phyloP scores from a whole-genome alignment of 1,284 basidiomycete genomes.

The Coriolopsis trogii region DNA sequence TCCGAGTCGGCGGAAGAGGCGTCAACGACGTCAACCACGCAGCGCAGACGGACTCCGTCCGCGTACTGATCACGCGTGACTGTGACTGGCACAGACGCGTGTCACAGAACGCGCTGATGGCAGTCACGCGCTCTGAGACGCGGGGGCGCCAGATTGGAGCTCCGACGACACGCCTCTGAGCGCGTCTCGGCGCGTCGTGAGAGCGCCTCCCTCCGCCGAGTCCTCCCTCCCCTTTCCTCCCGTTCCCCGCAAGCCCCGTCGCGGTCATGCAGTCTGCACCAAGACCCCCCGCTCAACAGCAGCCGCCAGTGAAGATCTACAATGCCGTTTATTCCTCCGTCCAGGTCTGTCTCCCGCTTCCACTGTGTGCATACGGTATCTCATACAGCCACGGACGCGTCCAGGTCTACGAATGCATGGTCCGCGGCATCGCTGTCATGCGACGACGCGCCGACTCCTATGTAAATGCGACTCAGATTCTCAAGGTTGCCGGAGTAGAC shows the following conservation, averaged over 20 bases:
- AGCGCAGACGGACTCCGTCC: constrained; percentile 1
- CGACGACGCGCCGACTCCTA: constrained; percentile 91
- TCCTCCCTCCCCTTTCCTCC: constrained; percentile 11
- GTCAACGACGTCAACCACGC: constrained; percentile 15
- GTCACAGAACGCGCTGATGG: too few species aligned
- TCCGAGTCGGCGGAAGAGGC: constrained; percentile 5
- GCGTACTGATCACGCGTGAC: not conserved
- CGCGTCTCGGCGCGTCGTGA: constrained; percentile 34
- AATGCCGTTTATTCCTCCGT: constrained; percentile 89
- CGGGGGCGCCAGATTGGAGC: constrained; percentile 21
- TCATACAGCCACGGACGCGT: constrained; percentile 39
- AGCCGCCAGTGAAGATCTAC: constrained; percentile 79
- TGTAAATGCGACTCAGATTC: constrained; percentile 98
- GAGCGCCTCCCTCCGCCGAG: constrained; percentile 23
- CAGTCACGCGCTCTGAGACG: constrained; percentile 25
- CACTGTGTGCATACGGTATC: constrained; percentile 11
- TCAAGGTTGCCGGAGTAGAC: constrained; percentile 98
- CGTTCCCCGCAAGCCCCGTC: constrained; percentile 5
- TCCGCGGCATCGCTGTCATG: constrained; percentile 98
- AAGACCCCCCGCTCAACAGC: constrained; percentile 45
- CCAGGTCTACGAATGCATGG: constrained; percentile 95
- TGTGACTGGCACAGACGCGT: constrained; percentile 17
- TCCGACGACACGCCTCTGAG: constrained; percentile 33
- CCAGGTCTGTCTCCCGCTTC: constrained; percentile 52
- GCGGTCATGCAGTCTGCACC: constrained; percentile 38